Evolutionary conservation across 768 basidiomycete species (phyloP), one percentile per base, ranked within the genome.

Genomic region (Boletus patriciae): DNA sequence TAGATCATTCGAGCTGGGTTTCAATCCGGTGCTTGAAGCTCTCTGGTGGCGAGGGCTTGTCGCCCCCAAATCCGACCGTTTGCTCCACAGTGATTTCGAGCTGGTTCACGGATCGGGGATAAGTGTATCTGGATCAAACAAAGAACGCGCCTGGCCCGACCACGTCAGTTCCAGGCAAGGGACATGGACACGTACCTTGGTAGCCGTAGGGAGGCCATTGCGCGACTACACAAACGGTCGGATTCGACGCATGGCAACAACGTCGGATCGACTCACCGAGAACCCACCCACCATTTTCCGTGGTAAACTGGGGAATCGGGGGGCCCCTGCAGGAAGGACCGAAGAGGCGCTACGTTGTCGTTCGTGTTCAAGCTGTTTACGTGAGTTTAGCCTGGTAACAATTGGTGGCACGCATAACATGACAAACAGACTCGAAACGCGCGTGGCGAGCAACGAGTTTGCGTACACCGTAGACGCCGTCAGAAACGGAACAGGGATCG

Each of bases 361-460:
- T 46, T 68, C 67, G 33, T 66, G 51, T 51, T 64, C 68, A 13
- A 77, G 65, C 27, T 66, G 62, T 54, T 70, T 71, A 21, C 76
- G 73, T 11, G 75, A 66, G 50, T 77, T 77, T 45, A 77, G 57
- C n/a, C 76, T 77, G 43, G 29, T 49, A 36, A 1, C 3, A 23
- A 48, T 46, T 36, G 10, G 23, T 50, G 6, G 52, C 6, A 10
- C 34, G 21, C 29, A 23, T 19, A 13, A 56, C 21, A 41, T 11
- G 41, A 38, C 1, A 23, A 37, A n/a, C 9, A 36, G 2, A 25
- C 34, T 27, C 18, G 19, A 50, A 19, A 59, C 67, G 46, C 43
- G 66, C 66, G 80, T 80, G 1, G 79, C 80, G 13, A 82, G 72
- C 15, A 82, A 64, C 3, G 80, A 82, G 54, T 79, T 82, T 2